Conservation (phyloP, 2,329 filamentous ascomycete genomes). For the Aspergillus neoniger region DNA sequence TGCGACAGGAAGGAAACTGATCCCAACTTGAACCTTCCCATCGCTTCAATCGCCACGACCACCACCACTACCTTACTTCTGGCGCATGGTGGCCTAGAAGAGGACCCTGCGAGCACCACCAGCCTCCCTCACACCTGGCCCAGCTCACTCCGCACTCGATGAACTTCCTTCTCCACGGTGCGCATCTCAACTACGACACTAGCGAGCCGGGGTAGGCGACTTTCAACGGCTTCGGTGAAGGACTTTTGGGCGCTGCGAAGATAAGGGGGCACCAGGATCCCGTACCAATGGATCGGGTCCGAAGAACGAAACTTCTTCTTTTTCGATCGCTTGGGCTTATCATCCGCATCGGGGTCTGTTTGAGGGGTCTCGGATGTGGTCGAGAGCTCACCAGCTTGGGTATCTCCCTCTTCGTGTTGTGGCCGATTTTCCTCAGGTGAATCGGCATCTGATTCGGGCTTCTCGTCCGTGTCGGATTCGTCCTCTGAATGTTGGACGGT, state of each 20-base stretch:
- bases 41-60: neutral
- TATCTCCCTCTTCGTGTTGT: neutral
- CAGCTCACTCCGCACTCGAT: conserved; percentile 30
- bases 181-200: conserved; percentile 44
- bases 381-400: neutral
- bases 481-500: conserved; percentile 10
- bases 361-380: conserved; percentile 5
- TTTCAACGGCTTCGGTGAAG: conserved; percentile 44
- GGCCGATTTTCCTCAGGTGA: neutral
- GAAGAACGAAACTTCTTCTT: conserved; percentile 33
- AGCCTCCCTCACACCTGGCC: conserved; percentile 9
- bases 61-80: neutral
- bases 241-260: conserved; percentile 47
- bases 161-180: conserved; percentile 42
- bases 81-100: neutral
- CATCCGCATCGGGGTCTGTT: conserved; percentile 8
- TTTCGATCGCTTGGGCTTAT: conserved; percentile 23
- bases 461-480: conserved; percentile 6
- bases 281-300: conserved; percentile 53
- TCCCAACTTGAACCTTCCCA: too few relatives aligned
- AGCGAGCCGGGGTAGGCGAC: conserved; percentile 40
- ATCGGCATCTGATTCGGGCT: neutral
- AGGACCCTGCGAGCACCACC: neutral
- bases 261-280: conserved; percentile 48
- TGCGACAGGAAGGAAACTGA: too few relatives aligned